Evolutionary conservation across 2,329 filamentous ascomycete species (phyloP), one percentile per base, ranked within the genome.

Genomic region (Bertia moriformis): DNA sequence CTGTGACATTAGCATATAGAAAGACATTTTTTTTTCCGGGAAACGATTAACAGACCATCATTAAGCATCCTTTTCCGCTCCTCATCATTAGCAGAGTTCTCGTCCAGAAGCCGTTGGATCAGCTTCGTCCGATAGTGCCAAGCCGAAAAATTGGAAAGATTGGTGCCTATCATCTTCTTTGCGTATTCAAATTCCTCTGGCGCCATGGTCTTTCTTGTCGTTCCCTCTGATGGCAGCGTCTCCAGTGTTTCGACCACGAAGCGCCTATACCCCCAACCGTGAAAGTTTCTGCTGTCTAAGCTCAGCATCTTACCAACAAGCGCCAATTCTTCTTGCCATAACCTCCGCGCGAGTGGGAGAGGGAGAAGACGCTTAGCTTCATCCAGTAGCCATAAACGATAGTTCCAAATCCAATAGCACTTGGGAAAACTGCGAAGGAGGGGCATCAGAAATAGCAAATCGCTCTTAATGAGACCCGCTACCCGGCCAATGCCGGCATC

Each of bases 351-450:
- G 14, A 58, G 49, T 4, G 56, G 43, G 17, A 53, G 39, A 4
- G 70, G 65, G 4, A 76, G 56, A 18, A 67, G 54, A n/a, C 54
- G 51, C n/a, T 69, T 68, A 18, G 69, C 66, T 47, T 69, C 62
- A 35, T 67, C 56, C 17, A 80, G 55, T 5, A 78, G 60, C 75
- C 75, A 80, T 42, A 69, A 50, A 35, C 75, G 69, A 50, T 80
- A 73, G 46, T 79, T 79, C 75, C 75, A 80, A 49, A 80, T 77
- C 75, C 75, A 79, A 55, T 80, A 80, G 59, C 75, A 79, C 51
- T 80, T 80, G 13, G 75, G 75, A 46, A 67, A 78, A 45, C 72
- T 70, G 37, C 67, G 65, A 30, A 79, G 60, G 20, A 80, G 60
- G 7, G 69, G 68, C n/a, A 78, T 63, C 32, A 77, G 61, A 47